Base-by-base conservation (phyloP, 768 basidiomycete species). In the Tylopilus balloui region DNA sequence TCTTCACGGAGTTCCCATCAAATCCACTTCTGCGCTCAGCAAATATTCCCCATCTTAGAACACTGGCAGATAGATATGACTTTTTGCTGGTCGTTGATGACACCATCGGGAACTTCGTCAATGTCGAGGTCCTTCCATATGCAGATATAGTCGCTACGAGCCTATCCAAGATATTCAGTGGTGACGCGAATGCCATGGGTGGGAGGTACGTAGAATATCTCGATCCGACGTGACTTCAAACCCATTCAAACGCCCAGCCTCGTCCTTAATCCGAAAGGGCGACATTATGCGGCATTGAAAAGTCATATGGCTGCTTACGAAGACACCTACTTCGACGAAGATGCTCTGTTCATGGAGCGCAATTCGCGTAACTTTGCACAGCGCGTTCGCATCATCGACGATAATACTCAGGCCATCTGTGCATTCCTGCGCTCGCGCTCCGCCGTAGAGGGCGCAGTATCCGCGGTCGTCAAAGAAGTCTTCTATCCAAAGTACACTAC, bases 291-390 rank as follows among this genome's bases (percentile, higher is more conserved):
- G 0, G 51, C 69, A 1, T 78, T 99, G 40, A 91, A 88, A 59
- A 60, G 70, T 0, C 69, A 81, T 40, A 72, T 92, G 59, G 60
- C 69, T 8, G 71, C 65, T 6, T 97, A 83, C 66, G 90, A 95
- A 64, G 94, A 99, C 63, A 71, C 73, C 20, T 97, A 91, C 71
- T 97, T 86, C 56, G 77, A 81, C 60, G 89, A 93, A 65, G 95
- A 99, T 61, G 92, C 90, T 35, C 81, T 97, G 48, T 95, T 84
- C 75, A 88, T 99, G 88, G 95, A 99, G 65, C 88, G 94, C 56
- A 99, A 99, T 70, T 98, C 95, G 15, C 89, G 95, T 43, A 85
- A 96, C 70, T 97, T 95, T 73, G 70, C 76, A 44, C 74, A 71
- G 8, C 89, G 95, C 47, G 78, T 92, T 56, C 73, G 73, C 47